phyloP scores from a whole-genome alignment of 768 basidiomycete genomes.

The Leccinum aurantiacum region DNA sequence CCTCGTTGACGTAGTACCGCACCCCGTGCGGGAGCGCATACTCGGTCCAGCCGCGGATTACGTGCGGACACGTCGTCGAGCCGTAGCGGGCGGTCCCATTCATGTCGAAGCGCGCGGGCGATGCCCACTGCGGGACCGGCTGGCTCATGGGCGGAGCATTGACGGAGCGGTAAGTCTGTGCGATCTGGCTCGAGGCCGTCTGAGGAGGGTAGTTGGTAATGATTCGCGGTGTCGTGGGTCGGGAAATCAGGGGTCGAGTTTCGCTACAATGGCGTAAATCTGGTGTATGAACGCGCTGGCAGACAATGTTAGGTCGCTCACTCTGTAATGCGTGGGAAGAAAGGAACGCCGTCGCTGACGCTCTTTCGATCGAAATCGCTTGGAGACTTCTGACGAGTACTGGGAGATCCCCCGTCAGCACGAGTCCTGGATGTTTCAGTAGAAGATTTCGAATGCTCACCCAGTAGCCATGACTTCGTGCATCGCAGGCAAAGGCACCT shows the following conservation, averaged over 20 bases:
- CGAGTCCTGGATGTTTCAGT: no score
- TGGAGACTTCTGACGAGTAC: conserved; percentile 20
- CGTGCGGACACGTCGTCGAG: conserved; percentile 23
- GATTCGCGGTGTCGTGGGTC: conserved; percentile 32
- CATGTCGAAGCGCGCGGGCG: conserved; percentile 22
- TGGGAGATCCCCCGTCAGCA: conserved; percentile 5
- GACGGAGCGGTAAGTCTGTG: conserved; percentile 22
- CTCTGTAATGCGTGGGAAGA: conserved; percentile 22
- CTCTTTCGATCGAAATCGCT: conserved; percentile 17
- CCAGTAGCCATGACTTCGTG: conserved; percentile 32
- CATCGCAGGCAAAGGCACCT: conserved; percentile 34
- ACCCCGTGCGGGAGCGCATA: conserved; percentile 72
- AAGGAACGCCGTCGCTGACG: conserved; percentile 15
- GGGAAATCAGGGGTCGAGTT: conserved; percentile 49
- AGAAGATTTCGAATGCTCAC: conserved; percentile 12
- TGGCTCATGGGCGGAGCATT: conserved; percentile 24
- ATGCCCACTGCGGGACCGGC: conserved; percentile 31
- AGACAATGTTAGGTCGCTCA: conserved; percentile 14
- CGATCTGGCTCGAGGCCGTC: conserved; percentile 25
- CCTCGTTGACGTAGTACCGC: conserved; percentile 69
- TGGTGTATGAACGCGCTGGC: not conserved
- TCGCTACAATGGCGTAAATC: conserved; percentile 41
- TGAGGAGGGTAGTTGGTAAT: conserved; percentile 23
- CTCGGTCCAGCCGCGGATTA: conserved; percentile 66
- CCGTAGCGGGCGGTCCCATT: conserved; percentile 36